Evolutionary conservation across 2,329 filamentous ascomycete genomes (phyloP).

Genomic region (Claviceps sp.): DNA sequence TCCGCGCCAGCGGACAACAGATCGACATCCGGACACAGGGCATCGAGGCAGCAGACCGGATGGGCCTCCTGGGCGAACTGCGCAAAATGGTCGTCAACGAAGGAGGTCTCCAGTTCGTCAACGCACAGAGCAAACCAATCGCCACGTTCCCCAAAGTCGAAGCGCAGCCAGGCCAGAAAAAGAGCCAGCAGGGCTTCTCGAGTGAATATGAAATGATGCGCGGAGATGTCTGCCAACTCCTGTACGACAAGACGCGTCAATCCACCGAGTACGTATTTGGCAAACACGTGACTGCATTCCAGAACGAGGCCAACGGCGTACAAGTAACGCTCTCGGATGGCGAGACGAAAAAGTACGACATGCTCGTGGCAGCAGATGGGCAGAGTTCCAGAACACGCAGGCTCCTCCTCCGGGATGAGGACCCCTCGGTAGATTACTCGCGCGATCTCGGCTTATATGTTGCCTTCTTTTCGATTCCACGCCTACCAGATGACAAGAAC

Average conservation of each 20-base stretch:
- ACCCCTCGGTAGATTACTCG: conserved; percentile 11
- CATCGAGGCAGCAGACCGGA: conserved; percentile 22
- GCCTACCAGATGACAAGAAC: conserved; percentile 10
- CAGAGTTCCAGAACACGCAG: conserved; percentile 11
- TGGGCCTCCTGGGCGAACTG: conserved; percentile 25
- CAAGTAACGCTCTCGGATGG: conserved; percentile 31
- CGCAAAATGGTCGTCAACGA: conserved; percentile 29
- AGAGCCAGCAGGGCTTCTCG: conserved; percentile 29
- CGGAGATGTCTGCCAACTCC: conserved; percentile 36
- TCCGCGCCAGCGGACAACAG: conserved; percentile 29
- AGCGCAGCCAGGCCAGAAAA: conserved; percentile 22
- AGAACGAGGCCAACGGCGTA: conserved; percentile 18
- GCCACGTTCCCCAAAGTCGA: conserved; percentile 22
- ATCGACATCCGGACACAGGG: conserved; percentile 32
- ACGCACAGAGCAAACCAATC: conserved; percentile 21
- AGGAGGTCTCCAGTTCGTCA: conserved; percentile 32
- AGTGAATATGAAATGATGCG: conserved; percentile 48
- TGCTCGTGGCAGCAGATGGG: conserved; percentile 43
- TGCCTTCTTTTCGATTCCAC: conserved; percentile 27
- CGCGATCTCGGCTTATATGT: conserved; percentile 14
- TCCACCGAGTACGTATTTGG: conserved; percentile 16
- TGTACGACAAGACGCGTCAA: conserved; percentile 28
- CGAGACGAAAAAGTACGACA: conserved; percentile 27
- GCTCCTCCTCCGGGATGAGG: conserved; percentile 15
- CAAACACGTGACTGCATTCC: conserved; percentile 15